Base-by-base conservation (phyloP, 352 stramenopile genomes). In the Pythium dissotocum region DNA sequence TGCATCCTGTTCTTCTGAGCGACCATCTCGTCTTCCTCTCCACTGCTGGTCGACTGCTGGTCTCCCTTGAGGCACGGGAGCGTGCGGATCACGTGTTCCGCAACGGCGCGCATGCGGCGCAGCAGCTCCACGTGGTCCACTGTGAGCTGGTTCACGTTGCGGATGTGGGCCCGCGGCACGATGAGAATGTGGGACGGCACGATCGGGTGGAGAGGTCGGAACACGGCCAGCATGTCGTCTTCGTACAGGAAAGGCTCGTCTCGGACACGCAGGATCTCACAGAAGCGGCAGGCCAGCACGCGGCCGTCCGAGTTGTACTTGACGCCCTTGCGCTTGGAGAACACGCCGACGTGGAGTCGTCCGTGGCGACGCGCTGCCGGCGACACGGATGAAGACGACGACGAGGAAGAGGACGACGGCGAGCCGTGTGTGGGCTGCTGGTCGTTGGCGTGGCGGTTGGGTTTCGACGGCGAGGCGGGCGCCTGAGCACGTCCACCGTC, bases 121-220 rank as follows among this genome's bases (percentile, higher is more conserved):
- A 93, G 73, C 54, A 93, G 76, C 13, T 57, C 71, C 16, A 83
- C 63, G 70, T 95, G 82, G 54, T 54, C 67, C 2, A 58, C 46
- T 0, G 78, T 79, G 52, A 95, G 70, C 33, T 81, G 71, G 71
- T 91, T 90, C 24, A 93, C 83, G 67, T 95, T 95, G 18, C 82
- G 82, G 61, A 93, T 87, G 73, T 95, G 87, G 21, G 77, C 78
- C 21, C 85, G 85, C 28, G 87, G 87, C 56, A 93, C 87, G 46
- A 95, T 89, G 35, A 95, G 80, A 40, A 94, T 82, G 63, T 94
- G 87, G 9, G 79, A 90, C 21, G 78, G 68, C 30, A 82, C 79
- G 57, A 92, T 85, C 13, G 85, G 85, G 12, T 82, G 75, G 40
- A 95, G 68, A 24, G 87, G 87, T 4, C 85, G 85, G 65, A 95